These are phyloP conservation scores for Plasmodium gallinaceum DNA, from an alignment of 169 alveolate genomes.

Conservation along the genomic window DNA sequence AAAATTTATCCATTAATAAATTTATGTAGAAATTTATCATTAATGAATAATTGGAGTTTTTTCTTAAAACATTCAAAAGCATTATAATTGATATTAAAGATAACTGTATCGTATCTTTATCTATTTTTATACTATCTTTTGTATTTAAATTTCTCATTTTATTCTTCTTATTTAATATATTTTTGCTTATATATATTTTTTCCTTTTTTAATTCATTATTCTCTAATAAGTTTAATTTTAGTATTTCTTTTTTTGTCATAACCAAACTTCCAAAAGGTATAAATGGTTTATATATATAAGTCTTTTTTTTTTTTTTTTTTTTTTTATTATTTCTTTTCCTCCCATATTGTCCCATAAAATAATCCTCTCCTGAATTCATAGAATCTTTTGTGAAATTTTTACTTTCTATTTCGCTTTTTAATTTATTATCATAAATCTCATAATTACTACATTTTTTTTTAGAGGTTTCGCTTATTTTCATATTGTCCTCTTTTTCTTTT, in stretches of 20 bases:
- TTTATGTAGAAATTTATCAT: conserved; percentile 49
- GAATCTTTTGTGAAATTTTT: neutral
- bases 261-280: conserved; percentile 62
- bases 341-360: neutral
- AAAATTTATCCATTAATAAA: conserved; percentile 53
- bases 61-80: conserved; percentile 18
- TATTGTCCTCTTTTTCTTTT: neutral
- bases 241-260: conserved; percentile 57
- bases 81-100: conserved; percentile 24
- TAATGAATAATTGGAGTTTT: conserved; percentile 22
- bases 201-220: conserved; percentile 29
- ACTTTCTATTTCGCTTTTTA: neutral
- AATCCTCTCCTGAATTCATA: neutral
- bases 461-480: no score
- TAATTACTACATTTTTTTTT: neutral
- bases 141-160: conserved; percentile 8
- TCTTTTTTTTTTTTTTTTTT: conserved; percentile 8
- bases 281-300: conserved; percentile 54
- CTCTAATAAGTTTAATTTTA: conserved; percentile 5
- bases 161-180: conserved; percentile 23
- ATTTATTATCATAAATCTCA: neutral
- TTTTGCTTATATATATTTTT: conserved; percentile 31
- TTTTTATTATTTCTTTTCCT: neutral
- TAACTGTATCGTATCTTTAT: conserved; percentile 4
- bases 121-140: neutral